Percentiles rank a stretch among this genome's conserved stretches.
Conservation (phyloP, 352 stramenopile genomes). For the Phytophthora capsici region DNA sequence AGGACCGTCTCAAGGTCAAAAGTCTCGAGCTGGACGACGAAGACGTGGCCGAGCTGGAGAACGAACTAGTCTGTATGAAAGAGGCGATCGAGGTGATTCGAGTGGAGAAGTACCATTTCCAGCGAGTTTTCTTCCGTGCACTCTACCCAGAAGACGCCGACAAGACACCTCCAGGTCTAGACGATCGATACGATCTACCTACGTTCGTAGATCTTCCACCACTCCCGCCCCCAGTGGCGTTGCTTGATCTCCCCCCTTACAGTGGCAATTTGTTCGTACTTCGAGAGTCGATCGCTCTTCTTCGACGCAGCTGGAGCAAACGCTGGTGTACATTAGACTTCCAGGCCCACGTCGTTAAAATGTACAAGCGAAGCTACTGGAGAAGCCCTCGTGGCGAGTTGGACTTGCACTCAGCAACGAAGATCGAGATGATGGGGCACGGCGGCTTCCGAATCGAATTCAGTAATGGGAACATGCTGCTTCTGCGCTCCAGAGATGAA, state of each 20-base stretch:
- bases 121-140: conserved; percentile 54
- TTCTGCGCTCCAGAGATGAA: conserved; percentile 60
- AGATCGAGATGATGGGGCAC: conserved; percentile 72
- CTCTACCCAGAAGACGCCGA: conserved; percentile 42
- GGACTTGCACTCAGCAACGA: conserved; percentile 57
- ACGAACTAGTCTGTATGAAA: conserved; percentile 53
- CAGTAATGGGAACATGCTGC: conserved; percentile 40
- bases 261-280: conserved; percentile 75
- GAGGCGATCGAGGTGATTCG: conserved; percentile 69
- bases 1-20: conserved; percentile 55
- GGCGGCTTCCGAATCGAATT: conserved; percentile 72
- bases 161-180: conserved; percentile 1
- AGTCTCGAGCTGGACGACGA: conserved; percentile 65
- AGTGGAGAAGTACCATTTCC: conserved; percentile 64
- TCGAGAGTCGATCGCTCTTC: conserved; percentile 68
- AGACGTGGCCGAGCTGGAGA: conserved; percentile 58
- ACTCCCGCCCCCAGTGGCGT: conserved; percentile 24
- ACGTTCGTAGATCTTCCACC: conserved; percentile 27
- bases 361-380: conserved; percentile 88
- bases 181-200: neutral
- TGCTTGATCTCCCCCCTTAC: conserved; percentile 65
- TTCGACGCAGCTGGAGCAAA: conserved; percentile 81
- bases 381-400: conserved; percentile 61
- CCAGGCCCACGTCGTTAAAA: conserved; percentile 50
- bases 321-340: conserved; percentile 82